Evolutionary conservation across 352 stramenopile genomes (phyloP).

Genomic region (Phytophthora pseudosyringae): DNA sequence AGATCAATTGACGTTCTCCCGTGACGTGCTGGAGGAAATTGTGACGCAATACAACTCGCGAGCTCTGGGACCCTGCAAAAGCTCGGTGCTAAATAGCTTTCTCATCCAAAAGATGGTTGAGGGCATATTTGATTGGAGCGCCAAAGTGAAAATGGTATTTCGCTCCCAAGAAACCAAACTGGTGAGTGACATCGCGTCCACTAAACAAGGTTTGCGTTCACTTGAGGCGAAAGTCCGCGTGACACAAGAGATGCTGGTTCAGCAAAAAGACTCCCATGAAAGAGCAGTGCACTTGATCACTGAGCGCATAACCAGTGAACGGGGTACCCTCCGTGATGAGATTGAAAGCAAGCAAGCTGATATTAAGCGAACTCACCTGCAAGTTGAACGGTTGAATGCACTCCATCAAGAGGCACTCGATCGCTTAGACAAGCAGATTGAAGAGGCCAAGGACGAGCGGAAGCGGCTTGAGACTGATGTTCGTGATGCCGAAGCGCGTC

Average conservation of each 20-base stretch:
- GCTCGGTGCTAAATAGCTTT: slow-evolving; percentile 49
- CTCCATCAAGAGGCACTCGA: slow-evolving; percentile 71
- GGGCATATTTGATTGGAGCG: slow-evolving; percentile 63
- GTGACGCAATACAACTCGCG: slow-evolving; percentile 55
- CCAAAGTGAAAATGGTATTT: slow-evolving; percentile 55
- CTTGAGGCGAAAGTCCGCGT: slow-evolving; percentile 68
- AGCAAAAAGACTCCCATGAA: slow-evolving; percentile 74
- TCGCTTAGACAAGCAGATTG: slow-evolving; percentile 55
- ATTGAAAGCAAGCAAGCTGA: slow-evolving; percentile 66
- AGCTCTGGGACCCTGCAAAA: slow-evolving; percentile 38
- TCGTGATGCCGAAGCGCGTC: slow-evolving; percentile 46
- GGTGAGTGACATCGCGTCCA: slow-evolving; percentile 42
- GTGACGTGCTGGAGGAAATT: slow-evolving; percentile 40
- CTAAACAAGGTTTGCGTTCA: slow-evolving; percentile 54
- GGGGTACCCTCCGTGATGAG: slow-evolving; percentile 48
- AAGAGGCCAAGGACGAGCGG: slow-evolving; percentile 65
- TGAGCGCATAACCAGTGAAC: slow-evolving; percentile 61
- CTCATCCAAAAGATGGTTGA: slow-evolving; percentile 58
- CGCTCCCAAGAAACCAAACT: slow-evolving; percentile 50
- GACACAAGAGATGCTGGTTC: slow-evolving; percentile 58
- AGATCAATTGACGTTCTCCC: slow-evolving; percentile 42
- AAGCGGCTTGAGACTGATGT: slow-evolving; percentile 48
- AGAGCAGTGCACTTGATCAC: slow-evolving; percentile 58
- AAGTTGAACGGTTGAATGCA: slow-evolving; percentile 59
- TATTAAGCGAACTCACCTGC: slow-evolving; percentile 57